phyloP scores from a whole-genome alignment of 257 asterid species.

The Solanum etuberosum region DNA sequence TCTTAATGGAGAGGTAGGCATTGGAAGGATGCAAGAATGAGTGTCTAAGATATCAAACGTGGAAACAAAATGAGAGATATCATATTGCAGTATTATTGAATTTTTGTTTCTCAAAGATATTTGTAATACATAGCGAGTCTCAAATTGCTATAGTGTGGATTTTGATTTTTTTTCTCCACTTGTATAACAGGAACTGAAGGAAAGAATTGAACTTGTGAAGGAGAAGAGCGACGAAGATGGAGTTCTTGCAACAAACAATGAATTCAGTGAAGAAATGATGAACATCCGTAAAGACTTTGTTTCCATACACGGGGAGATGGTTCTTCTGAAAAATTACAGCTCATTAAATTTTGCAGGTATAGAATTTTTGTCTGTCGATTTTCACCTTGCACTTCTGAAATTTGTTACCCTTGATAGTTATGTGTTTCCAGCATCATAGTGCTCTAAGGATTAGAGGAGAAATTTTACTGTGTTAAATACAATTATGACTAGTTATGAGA shows the following conservation, averaged over 20 bases:
- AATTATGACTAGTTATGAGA: background rate
- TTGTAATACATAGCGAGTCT: background rate
- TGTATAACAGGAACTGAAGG: slow-evolving; percentile 53
- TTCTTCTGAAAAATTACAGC: slow-evolving; percentile 84
- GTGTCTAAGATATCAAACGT: background rate
- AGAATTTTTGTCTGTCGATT: background rate
- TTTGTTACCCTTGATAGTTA: background rate
- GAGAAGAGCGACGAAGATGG: slow-evolving; percentile 27
- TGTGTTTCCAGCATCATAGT: background rate
- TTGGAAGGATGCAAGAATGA: background rate
- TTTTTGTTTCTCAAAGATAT: background rate
- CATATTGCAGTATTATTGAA: background rate
- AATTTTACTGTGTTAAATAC: background rate
- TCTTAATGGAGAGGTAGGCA: background rate
- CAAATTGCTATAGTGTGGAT: background rate
- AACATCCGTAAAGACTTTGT: slow-evolving; percentile 69
- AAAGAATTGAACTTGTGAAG: slow-evolving; percentile 50
- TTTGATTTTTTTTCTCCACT: background rate
- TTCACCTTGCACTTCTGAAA: background rate
- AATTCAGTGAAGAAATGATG: slow-evolving; percentile 55
- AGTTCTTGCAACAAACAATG: slow-evolving; percentile 31
- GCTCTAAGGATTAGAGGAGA: background rate
- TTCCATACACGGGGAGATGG: slow-evolving; percentile 85
- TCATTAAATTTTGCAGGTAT: slow-evolving; percentile 90
- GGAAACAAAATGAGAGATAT: background rate